Conservation (phyloP, 2,329 filamentous ascomycete species). For the Pestalotiopsis sp. region DNA sequence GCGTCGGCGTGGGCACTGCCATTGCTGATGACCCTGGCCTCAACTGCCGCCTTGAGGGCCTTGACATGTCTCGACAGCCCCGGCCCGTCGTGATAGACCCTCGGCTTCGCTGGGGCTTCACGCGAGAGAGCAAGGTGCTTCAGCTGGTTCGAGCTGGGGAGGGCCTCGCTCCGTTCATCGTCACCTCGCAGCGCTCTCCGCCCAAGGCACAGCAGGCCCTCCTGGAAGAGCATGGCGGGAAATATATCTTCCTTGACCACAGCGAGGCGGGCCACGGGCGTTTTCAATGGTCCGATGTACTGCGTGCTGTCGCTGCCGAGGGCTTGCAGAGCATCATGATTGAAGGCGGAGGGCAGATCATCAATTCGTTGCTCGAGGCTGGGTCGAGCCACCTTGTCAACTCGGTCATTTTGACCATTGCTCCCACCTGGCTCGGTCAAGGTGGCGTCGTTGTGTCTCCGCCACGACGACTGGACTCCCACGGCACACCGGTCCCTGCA, state of each 20-base stretch:
- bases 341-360: constrained; percentile 82
- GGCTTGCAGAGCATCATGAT: constrained; percentile 84
- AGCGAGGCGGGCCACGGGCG: constrained; percentile 18
- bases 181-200: constrained; percentile 55
- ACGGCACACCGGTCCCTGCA: constrained; percentile 59
- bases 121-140: constrained; percentile 65
- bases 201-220: constrained; percentile 45
- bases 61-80: constrained; percentile 59
- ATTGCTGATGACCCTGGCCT: constrained; percentile 83
- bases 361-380: constrained; percentile 77
- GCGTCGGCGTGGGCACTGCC: constrained; percentile 84
- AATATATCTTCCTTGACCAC: constrained; percentile 46
- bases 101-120: constrained; percentile 70
- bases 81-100: constrained; percentile 85
- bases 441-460: constrained; percentile 83
- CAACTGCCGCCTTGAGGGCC: constrained; percentile 70
- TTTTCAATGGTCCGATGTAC: constrained; percentile 67
- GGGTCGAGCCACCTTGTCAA: constrained; percentile 66
- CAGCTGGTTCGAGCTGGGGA: constrained; percentile 63
- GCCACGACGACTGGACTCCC: constrained; percentile 51
- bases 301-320: constrained; percentile 59
- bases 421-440: constrained; percentile 85
- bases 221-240: constrained; percentile 54
- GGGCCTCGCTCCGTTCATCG: constrained; percentile 75
- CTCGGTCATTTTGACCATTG: constrained; percentile 84